These are phyloP conservation scores for Ophiosphaerella narmari DNA, from an alignment of 2,329 filamentous ascomycete genomes.

Conservation along the genomic window DNA sequence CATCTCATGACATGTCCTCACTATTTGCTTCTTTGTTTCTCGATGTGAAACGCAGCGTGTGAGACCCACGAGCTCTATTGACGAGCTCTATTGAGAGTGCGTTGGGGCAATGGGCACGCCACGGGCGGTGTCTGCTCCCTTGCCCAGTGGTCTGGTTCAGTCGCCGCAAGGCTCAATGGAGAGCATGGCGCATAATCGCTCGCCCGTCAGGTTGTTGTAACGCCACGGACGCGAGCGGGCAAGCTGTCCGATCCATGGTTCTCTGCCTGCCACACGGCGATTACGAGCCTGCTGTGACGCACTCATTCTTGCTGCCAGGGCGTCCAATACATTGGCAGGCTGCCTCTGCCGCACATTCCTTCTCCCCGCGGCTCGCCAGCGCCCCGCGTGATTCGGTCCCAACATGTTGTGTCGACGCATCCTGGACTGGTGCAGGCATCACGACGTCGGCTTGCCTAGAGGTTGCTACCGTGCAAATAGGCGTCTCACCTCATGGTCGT, in stretches of 20 bases:
- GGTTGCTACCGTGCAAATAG: background rate
- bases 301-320: background rate
- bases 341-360: constrained; percentile 5
- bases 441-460: constrained; percentile 1
- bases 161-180: background rate
- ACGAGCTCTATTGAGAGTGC: background rate
- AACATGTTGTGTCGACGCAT: constrained; percentile 5
- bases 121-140: background rate
- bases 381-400: constrained; percentile 21
- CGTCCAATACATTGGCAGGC: too few species aligned
- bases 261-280: too few species aligned
- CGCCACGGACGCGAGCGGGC: too few species aligned
- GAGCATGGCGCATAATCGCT: background rate
- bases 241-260: background rate
- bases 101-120: background rate
- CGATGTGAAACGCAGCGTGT: constrained; percentile 10
- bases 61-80: background rate
- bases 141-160: background rate
- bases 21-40: background rate
- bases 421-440: constrained; percentile 9
- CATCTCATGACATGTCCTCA: constrained; percentile 11
- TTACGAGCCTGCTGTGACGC: constrained; percentile 12
- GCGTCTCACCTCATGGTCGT: constrained; percentile 14
- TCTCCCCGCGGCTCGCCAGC: constrained; percentile 16
- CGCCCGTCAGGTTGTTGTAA: background rate